Evolutionary conservation across 176 grass and related monocot genomes (phyloP).

Genomic region (Olyra latifolia): DNA sequence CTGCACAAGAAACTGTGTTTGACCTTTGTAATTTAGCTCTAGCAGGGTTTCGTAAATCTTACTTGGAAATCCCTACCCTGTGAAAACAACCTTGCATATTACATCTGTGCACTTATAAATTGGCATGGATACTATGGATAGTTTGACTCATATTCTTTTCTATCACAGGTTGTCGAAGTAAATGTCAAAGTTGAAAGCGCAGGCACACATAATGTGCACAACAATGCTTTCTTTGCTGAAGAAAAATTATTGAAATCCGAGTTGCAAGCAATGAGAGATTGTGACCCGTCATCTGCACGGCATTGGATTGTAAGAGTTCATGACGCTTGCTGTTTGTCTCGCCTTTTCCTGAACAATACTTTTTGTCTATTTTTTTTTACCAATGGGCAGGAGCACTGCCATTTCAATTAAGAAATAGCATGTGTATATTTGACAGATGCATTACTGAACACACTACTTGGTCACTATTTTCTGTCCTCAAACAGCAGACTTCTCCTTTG

Average conservation of each 20-base stretch:
- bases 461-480: background rate
- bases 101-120: background rate
- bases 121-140: background rate
- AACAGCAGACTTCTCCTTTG: background rate
- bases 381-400: no score
- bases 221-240: slow-evolving; percentile 97
- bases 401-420: background rate
- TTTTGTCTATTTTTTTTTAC: no score
- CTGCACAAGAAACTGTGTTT: background rate
- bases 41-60: background rate
- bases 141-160: background rate
- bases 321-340: background rate
- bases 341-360: background rate
- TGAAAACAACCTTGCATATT: background rate
- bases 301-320: slow-evolving; percentile 89
- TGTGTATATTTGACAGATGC: background rate
- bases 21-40: background rate
- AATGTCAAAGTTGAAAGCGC: slow-evolving; percentile 89
- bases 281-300: slow-evolving; percentile 79
- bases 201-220: slow-evolving; percentile 88
- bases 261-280: slow-evolving; percentile 95
- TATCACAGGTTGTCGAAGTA: slow-evolving; percentile 84
- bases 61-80: background rate
- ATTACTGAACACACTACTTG: background rate
- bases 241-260: slow-evolving; percentile 87